Percentiles rank a stretch among this genome's conserved stretches.
Evolutionary conservation across 169 alveolate species (phyloP).

Genomic region (Eimeria necatrix): DNA sequence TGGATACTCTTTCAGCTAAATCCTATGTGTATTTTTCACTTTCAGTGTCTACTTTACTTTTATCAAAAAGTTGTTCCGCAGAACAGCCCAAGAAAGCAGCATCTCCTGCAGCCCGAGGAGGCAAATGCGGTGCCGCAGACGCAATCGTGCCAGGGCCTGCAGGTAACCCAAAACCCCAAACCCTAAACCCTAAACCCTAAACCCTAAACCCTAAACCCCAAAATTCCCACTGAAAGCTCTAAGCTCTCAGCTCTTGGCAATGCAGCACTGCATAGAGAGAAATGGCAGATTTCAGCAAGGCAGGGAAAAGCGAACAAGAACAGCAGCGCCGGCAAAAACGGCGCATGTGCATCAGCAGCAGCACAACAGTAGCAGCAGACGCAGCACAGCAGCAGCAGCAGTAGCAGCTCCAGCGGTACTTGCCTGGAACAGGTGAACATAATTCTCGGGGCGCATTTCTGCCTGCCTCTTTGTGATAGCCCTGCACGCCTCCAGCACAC

Average conservation of each 20-base stretch:
- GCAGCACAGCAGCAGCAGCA: no score
- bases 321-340: not conserved
- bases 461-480: not conserved
- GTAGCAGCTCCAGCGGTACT: not conserved
- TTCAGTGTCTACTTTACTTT: not conserved
- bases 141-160: conserved; percentile 51
- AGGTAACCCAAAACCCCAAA: not conserved
- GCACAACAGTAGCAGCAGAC: not conserved
- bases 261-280: not conserved
- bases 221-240: not conserved
- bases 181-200: no score
- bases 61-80: conserved; percentile 53
- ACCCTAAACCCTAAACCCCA: no score
- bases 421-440: not conserved
- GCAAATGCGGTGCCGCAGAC: conserved; percentile 22
- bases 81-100: conserved; percentile 60
- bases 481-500: not conserved
- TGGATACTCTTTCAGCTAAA: no score
- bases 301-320: not conserved
- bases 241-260: not conserved
- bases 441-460: not conserved
- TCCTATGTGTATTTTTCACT: no score
- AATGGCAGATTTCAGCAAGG: not conserved
- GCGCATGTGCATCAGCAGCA: not conserved
- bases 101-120: conserved; percentile 50